Evolutionary conservation across 345 rosid genomes (phyloP).

Genomic region (Zanthoxylum bungeanum): DNA sequence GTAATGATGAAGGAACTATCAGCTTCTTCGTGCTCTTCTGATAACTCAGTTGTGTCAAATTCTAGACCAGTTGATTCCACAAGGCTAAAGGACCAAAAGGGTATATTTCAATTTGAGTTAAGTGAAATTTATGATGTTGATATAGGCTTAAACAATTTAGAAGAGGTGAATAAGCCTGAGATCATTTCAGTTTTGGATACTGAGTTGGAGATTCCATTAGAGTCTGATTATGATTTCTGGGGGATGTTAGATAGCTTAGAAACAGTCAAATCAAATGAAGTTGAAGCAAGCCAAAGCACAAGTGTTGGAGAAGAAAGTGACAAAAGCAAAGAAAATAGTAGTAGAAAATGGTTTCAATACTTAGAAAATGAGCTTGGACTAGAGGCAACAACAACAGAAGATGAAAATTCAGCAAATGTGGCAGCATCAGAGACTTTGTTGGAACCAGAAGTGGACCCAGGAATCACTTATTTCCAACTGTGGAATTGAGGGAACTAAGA

Average conservation of each 20-base stretch:
- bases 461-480: neutral
- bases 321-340: conserved; percentile 35
- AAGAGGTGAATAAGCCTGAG: conserved; percentile 69
- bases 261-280: conserved; percentile 19
- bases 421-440: neutral
- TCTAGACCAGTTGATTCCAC: conserved; percentile 21
- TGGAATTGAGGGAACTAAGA: no score
- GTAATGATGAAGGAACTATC: conserved; percentile 19
- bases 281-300: conserved; percentile 22
- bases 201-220: conserved; percentile 42
- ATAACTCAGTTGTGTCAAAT: conserved; percentile 26
- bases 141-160: conserved; percentile 15
- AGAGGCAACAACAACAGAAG: conserved; percentile 28
- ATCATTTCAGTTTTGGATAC: neutral
- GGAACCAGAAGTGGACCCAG: conserved; percentile 14
- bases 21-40: conserved; percentile 37
- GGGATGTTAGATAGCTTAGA: conserved; percentile 52
- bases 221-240: conserved; percentile 68
- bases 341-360: conserved; percentile 49
- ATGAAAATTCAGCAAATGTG: neutral
- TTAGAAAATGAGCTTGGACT: conserved; percentile 68
- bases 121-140: neutral
- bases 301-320: conserved; percentile 18
- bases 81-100: conserved; percentile 11
- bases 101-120: conserved; percentile 4